Percentiles rank a stretch among this genome's conserved stretches.
Conservation (phyloP, 139 green algal genomes). For the Haematococcus sp. region DNA sequence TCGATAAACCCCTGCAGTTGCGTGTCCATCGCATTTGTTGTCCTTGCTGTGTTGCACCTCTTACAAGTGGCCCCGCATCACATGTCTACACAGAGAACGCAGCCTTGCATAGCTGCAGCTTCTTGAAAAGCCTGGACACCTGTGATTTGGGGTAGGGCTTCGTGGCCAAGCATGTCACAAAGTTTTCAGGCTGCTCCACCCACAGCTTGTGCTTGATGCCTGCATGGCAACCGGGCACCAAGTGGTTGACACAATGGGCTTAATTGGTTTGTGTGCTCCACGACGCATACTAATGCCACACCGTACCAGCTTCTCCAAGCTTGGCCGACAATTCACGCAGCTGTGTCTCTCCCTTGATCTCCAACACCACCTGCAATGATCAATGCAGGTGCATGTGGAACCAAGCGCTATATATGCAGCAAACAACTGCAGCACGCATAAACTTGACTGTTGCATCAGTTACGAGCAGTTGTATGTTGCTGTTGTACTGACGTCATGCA, state of each 20-base stretch:
- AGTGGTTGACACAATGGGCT: neutral
- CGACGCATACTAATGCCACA: neutral
- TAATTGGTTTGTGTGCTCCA: too few species aligned
- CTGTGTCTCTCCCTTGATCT: constrained; percentile 84
- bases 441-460: too few species aligned
- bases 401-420: too few species aligned
- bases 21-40: too few species aligned
- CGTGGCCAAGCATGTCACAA: constrained; percentile 86
- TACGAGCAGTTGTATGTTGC: too few species aligned
- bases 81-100: too few species aligned
- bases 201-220: constrained; percentile 89
- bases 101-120: constrained; percentile 85
- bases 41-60: too few species aligned
- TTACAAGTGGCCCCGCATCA: too few species aligned
- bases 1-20: too few species aligned
- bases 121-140: constrained; percentile 77
- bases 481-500: too few species aligned
- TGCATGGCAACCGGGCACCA: neutral
- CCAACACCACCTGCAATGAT: constrained; percentile 83
- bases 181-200: constrained; percentile 95
- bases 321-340: constrained; percentile 69
- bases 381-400: neutral
- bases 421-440: too few species aligned
- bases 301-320: constrained; percentile 51
- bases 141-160: constrained; percentile 71